Evolutionary conservation across 1,139 yeast genomes (phyloP).

Genomic region (Pichia sp.): DNA sequence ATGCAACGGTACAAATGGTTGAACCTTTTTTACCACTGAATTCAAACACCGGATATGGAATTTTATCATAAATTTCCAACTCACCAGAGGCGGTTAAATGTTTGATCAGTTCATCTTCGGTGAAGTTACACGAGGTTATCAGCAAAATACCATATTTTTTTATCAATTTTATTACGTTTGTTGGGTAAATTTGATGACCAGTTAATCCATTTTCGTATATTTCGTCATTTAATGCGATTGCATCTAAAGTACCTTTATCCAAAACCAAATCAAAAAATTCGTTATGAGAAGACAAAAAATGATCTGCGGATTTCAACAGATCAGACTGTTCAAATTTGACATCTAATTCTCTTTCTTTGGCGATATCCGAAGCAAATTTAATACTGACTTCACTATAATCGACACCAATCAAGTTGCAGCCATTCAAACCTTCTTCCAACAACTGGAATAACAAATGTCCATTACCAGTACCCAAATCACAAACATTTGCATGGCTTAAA

Average conservation of each 20-base stretch:
- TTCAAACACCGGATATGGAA: conserved; percentile 71
- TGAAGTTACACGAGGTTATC: conserved; percentile 93
- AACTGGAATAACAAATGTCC: conserved; percentile 79
- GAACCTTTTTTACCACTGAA: conserved; percentile 88
- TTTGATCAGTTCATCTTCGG: conserved; percentile 60
- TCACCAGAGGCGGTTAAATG: conserved; percentile 41
- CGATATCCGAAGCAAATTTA: conserved; percentile 57
- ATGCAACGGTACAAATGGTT: conserved; percentile 82
- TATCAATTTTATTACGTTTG: conserved; percentile 50
- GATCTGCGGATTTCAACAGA: conserved; percentile 29
- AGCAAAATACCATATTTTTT: conserved; percentile 49
- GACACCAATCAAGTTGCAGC: conserved; percentile 57
- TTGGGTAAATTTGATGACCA: conserved; percentile 59
- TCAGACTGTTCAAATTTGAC: conserved; percentile 42
- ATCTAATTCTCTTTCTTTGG: conserved; percentile 31
- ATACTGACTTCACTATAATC: conserved; percentile 83
- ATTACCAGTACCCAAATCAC: conserved; percentile 94
- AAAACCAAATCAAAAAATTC: conserved; percentile 61
- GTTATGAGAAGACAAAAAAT: conserved; percentile 21
- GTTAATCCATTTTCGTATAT: conserved; percentile 33
- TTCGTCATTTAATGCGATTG: conserved; percentile 77
- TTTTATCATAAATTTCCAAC: conserved; percentile 46
- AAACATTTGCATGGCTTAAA: conserved; percentile 30
- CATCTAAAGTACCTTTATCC: conserved; percentile 95
- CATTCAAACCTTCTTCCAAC: conserved; percentile 47